A percentile compares a stretch with the other conserved stretches of the same genome.
Evolutionary conservation across 2,329 filamentous ascomycete genomes (phyloP).

Genomic region (Plectosphaerella sp.): DNA sequence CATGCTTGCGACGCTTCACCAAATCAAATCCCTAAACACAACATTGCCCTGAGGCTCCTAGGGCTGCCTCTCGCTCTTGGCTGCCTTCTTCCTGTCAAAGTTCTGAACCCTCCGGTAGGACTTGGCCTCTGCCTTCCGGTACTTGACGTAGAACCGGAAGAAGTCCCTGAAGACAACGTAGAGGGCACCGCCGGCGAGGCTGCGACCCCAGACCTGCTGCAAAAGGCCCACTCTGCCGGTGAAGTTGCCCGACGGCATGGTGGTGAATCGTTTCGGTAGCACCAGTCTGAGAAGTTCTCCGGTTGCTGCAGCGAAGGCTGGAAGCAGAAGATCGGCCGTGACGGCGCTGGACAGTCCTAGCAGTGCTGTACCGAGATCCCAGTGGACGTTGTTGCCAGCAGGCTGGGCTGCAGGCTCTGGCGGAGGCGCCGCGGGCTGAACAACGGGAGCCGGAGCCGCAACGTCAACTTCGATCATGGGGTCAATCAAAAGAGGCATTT

Average conservation of each 20-base stretch:
- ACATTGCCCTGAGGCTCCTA: background rate
- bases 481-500: background rate
- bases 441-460: conserved; percentile 7
- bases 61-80: background rate
- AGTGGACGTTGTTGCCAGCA: conserved; percentile 12
- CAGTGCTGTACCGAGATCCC: conserved; percentile 29
- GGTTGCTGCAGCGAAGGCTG: conserved; percentile 71
- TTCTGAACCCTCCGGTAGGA: conserved; percentile 51
- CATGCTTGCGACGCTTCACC: background rate
- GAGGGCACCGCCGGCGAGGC: conserved; percentile 80
- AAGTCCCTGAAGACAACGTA: conserved; percentile 79
- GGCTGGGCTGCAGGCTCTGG: conserved; percentile 8
- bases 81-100: conserved; percentile 26
- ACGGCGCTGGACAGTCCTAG: conserved; percentile 43
- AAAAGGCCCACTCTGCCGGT: conserved; percentile 59
- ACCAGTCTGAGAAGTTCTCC: conserved; percentile 68
- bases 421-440: conserved; percentile 4
- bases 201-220: conserved; percentile 83
- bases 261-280: conserved; percentile 66
- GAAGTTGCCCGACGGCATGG: conserved; percentile 18
- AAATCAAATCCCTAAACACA: background rate
- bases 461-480: conserved; percentile 20
- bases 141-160: conserved; percentile 59
- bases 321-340: conserved; percentile 65
- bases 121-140: conserved; percentile 53